Conservation (phyloP, 139 green algal species). For the Micractinium conductrix region DNA sequence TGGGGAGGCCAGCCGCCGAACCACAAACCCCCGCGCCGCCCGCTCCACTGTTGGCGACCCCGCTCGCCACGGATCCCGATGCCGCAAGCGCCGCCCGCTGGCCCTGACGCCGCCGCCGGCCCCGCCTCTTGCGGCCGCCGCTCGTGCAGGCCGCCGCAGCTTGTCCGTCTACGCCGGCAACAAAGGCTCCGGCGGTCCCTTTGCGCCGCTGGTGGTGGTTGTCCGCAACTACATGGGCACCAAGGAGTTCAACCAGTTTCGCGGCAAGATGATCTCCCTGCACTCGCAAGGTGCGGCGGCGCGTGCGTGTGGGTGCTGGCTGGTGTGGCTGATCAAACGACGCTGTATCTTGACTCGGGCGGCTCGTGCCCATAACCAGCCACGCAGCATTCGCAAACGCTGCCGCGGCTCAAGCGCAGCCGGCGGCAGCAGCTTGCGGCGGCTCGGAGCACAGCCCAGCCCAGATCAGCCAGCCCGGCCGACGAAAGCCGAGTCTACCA, state of each 20-base stretch:
- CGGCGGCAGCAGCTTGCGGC: too few species aligned
- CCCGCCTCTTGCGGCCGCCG: not conserved
- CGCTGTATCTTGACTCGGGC: too few species aligned
- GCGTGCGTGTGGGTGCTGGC: constrained; percentile 1
- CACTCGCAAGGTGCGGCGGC: constrained; percentile 99
- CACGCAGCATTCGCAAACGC: too few species aligned
- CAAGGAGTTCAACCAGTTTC: constrained; percentile 97
- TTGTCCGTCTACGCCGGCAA: constrained; percentile 74
- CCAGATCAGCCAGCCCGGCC: too few species aligned
- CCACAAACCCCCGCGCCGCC: not conserved
- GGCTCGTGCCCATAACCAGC: too few species aligned
- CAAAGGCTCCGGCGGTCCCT: constrained; percentile 78
- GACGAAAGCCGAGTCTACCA: too few species aligned
- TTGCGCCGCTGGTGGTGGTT: constrained; percentile 90
- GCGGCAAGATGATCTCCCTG: constrained; percentile 97
- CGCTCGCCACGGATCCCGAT: too few species aligned
- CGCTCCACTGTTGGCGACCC: not conserved
- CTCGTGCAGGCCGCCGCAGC: constrained; percentile 34
- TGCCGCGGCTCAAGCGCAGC: too few species aligned
- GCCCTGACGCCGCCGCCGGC: too few species aligned
- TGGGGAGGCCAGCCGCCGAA: not conserved
- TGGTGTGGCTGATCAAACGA: not conserved
- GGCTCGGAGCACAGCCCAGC: too few species aligned
- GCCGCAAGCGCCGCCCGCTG: too few species aligned
- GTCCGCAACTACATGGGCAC: constrained; percentile 83